These are phyloP conservation scores for Phytophthora constricta DNA, from an alignment of 352 stramenopile species.

Conservation along the genomic window DNA sequence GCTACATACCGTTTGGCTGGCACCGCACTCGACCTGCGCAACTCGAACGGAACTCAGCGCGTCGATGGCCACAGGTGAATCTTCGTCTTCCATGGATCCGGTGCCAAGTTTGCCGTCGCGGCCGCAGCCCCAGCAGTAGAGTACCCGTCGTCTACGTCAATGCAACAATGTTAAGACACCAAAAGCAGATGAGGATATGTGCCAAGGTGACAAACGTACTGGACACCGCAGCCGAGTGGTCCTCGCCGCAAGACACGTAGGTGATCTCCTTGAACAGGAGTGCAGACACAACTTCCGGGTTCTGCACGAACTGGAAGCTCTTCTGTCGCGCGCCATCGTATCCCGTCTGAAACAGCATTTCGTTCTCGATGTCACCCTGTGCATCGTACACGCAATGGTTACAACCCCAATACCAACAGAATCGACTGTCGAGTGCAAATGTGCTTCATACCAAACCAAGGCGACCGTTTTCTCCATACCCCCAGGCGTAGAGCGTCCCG, in stretches of 20 bases:
- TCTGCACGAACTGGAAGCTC: slow-evolving; percentile 67
- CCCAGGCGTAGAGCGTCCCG: slow-evolving; percentile 73
- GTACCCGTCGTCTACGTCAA: slow-evolving; percentile 50
- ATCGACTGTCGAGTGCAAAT: not conserved
- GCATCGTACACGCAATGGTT: no score
- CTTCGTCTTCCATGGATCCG: slow-evolving; percentile 61
- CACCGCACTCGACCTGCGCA: slow-evolving; percentile 56
- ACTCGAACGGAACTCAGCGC: slow-evolving; percentile 67
- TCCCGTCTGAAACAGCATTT: slow-evolving; percentile 64
- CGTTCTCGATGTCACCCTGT: slow-evolving; percentile 75
- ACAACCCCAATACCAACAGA: not conserved
- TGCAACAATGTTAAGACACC: not conserved
- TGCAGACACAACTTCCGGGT: slow-evolving; percentile 53
- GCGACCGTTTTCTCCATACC: slow-evolving; percentile 68
- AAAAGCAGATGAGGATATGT: no score
- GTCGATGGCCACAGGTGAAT: slow-evolving; percentile 51
- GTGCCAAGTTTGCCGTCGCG: slow-evolving; percentile 77
- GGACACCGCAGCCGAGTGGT: slow-evolving; percentile 69
- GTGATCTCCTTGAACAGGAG: slow-evolving; percentile 57
- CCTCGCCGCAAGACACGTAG: slow-evolving; percentile 64
- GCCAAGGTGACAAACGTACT: slow-evolving; percentile 41
- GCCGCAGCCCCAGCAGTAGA: slow-evolving; percentile 78
- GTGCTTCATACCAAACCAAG: slow-evolving; percentile 58
- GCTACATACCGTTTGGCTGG: slow-evolving; percentile 61
- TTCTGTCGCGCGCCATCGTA: slow-evolving; percentile 74